Conservation (phyloP, 2,329 filamentous ascomycete genomes). For the Cladobotryum protrusum region DNA sequence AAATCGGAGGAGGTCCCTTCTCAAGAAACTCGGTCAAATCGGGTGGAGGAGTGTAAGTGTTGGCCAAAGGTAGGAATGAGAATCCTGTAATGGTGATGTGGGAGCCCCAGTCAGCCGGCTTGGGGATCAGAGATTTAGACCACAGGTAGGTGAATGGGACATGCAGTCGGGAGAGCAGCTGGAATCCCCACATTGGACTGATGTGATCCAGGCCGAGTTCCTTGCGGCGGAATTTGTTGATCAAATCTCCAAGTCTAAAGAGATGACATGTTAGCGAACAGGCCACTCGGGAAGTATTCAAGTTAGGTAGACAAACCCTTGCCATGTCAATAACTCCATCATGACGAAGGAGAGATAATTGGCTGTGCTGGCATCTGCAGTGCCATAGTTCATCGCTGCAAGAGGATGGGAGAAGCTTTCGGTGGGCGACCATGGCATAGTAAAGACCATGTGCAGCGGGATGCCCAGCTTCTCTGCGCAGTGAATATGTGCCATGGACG, state of each 20-base stretch:
- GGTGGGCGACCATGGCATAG: slow-evolving; percentile 27
- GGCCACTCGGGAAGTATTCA: not conserved
- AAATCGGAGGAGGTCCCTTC: slow-evolving; percentile 53
- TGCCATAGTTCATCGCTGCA: slow-evolving; percentile 51
- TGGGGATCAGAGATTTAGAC: slow-evolving; percentile 60
- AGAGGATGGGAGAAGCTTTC: slow-evolving; percentile 64
- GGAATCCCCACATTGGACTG: slow-evolving; percentile 59
- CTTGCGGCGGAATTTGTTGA: slow-evolving; percentile 61
- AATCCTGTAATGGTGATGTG: slow-evolving; percentile 58
- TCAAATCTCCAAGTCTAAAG: slow-evolving; percentile 61
- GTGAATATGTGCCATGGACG: slow-evolving; percentile 46
- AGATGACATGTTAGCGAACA: slow-evolving; percentile 54
- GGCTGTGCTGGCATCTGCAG: slow-evolving; percentile 52
- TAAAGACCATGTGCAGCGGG: slow-evolving; percentile 47
- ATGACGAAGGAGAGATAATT: slow-evolving; percentile 57
- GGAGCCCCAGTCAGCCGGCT: slow-evolving; percentile 55
- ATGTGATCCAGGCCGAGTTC: slow-evolving; percentile 58
- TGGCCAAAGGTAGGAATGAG: slow-evolving; percentile 51
- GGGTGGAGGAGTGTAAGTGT: slow-evolving; percentile 45
- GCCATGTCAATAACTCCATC: slow-evolving; percentile 13
- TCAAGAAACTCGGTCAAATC: slow-evolving; percentile 50
- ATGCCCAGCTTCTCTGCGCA: slow-evolving; percentile 44
- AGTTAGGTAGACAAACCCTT: slow-evolving; percentile 5
- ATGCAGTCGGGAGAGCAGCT: slow-evolving; percentile 53
- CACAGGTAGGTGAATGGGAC: slow-evolving; percentile 68